Percentiles rank a stretch among this genome's conserved stretches.
Evolutionary conservation across 192 early-diverging fungal genomes (phyloP).

Genomic region (Entomortierella chlamydospora): DNA sequence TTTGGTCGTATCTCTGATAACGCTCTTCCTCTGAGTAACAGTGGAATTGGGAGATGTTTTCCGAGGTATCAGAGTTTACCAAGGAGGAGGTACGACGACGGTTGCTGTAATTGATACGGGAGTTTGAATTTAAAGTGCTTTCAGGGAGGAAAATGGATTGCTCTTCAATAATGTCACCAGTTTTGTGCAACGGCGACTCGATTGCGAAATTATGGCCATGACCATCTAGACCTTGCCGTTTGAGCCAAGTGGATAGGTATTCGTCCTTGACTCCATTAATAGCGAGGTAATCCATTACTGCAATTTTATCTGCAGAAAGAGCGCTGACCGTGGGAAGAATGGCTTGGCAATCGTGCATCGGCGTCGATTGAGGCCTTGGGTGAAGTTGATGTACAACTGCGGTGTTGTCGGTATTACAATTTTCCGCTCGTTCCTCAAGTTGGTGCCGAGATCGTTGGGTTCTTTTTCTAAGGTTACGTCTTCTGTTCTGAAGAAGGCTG

Average conservation of each 20-base stretch:
- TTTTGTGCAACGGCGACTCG: background rate
- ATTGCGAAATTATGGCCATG: background rate
- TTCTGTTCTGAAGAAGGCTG: constrained; percentile 32
- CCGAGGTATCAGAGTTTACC: too few relatives aligned
- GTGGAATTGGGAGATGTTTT: too few relatives aligned
- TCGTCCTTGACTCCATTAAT: constrained; percentile 6
- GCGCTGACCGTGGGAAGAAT: background rate
- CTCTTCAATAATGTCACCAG: background rate
- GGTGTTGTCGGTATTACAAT: background rate
- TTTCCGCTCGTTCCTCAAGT: background rate
- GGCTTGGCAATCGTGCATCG: background rate
- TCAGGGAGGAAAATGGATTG: background rate
- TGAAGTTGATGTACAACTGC: background rate
- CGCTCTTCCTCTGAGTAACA: background rate
- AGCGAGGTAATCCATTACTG: background rate
- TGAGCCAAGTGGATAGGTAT: constrained; percentile 30
- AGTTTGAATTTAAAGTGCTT: background rate
- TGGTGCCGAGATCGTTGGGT: background rate
- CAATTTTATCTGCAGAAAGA: background rate
- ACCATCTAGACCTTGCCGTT: background rate
- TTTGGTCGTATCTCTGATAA: background rate
- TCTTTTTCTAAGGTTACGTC: constrained; percentile 10
- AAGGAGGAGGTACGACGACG: too few relatives aligned
- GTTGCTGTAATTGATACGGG: too few relatives aligned
- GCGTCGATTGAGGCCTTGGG: background rate